Evolutionary conservation across 768 basidiomycete genomes (phyloP), one percentile per base, ranked within the genome.

Genomic region (Tylopilus balloui): DNA sequence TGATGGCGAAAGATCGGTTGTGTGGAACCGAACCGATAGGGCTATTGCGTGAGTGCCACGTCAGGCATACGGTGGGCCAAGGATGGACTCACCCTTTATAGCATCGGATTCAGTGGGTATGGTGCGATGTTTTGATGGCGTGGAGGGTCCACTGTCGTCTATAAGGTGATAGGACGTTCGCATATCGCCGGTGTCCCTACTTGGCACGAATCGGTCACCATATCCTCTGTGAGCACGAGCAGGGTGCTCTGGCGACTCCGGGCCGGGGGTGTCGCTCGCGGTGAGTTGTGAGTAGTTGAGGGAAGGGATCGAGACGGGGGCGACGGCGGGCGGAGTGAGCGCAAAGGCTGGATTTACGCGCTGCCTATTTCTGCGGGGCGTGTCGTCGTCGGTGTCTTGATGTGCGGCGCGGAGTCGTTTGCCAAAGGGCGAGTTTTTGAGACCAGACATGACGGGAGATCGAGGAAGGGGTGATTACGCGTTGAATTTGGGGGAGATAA

Each of bases 361-460:
- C 34, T 74, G 75, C 34, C 80, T 72, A 56, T 69, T 78, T 56
- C 79, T 70, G 46, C 78, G 65, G 0, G 78, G 79, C 3, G 73
- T 66, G 44, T 83, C 79, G 50, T 84, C 83, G 19, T 66, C 68
- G 24, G 54, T 35, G 60, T 86, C 83, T 58, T 78, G 74, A 52
- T 85, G 81, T 4, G 83, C 77, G 13, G 84, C 84, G 36, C 87
- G 81, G n/a, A 90, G 75, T 12, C 88, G 81, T 62, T 89, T 90
- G 36, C 86, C 87, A 69, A 88, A 90, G 1, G 84, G 85, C 60
- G 88, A 88, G 69, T 89, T 88, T 74, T 86, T 87, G 69, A 89
- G 77, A 47, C 80, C 79, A 50, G 86, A 83, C 86, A 88, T 88
- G 40, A 46, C 37, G 34, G 13, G 14, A 40, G 31, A 37, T 27